Evolutionary conservation across 2,329 filamentous ascomycete genomes (phyloP).

Genomic region (Fusarium verticillioides): DNA sequence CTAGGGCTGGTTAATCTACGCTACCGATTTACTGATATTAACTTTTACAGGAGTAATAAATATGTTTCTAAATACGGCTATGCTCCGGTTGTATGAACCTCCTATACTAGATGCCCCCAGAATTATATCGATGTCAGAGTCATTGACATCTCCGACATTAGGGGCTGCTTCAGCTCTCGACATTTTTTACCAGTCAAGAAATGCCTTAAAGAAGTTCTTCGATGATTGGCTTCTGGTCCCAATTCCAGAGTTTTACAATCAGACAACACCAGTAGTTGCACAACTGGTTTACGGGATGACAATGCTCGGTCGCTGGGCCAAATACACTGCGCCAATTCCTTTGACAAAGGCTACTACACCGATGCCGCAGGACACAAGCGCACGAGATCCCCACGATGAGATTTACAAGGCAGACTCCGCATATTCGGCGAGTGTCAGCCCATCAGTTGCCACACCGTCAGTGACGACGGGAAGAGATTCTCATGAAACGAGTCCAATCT

Average conservation of each 20-base stretch:
- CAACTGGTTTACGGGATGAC: slow-evolving; percentile 63
- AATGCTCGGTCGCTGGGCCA: slow-evolving; percentile 63
- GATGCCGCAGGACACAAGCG: slow-evolving; percentile 43
- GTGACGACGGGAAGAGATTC: slow-evolving; percentile 24
- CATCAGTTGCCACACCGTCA: slow-evolving; percentile 9
- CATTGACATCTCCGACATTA: slow-evolving; percentile 52
- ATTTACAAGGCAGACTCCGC: slow-evolving; percentile 42
- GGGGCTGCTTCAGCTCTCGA: slow-evolving; percentile 58
- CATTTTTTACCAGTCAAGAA: slow-evolving; percentile 60
- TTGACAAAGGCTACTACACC: slow-evolving; percentile 39
- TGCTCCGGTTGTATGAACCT: slow-evolving; percentile 60
- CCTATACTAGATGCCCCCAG: slow-evolving; percentile 55
- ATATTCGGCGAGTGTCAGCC: slow-evolving; percentile 21
- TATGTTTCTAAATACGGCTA: slow-evolving; percentile 54
- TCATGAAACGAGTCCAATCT: slow-evolving; percentile 29
- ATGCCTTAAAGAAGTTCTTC: slow-evolving; percentile 61
- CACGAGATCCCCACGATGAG: slow-evolving; percentile 26
- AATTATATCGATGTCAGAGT: slow-evolving; percentile 57
- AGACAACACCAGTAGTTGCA: slow-evolving; percentile 58
- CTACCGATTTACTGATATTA: fast-evolving
- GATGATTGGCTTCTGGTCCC: slow-evolving; percentile 60
- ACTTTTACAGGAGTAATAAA: slow-evolving; percentile 51
- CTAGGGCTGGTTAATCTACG: fast-evolving
- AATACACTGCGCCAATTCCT: slow-evolving; percentile 54
- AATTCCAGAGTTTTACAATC: slow-evolving; percentile 54